Evolutionary conservation across 2,329 filamentous ascomycete species (phyloP).

Genomic region (Cladophialophora psammophila): DNA sequence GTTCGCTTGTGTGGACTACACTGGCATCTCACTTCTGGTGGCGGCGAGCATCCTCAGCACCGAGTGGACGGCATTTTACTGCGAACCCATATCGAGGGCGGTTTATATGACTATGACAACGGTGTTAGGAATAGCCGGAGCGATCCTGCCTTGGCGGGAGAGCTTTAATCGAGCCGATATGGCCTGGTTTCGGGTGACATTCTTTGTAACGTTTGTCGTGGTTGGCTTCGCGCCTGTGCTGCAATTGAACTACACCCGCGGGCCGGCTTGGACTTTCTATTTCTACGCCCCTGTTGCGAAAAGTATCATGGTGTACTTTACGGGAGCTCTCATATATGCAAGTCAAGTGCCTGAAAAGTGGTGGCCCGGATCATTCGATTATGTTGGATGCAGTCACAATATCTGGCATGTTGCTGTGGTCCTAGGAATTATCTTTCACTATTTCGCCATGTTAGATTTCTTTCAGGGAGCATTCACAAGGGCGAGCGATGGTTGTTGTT

Average conservation of each 20-base stretch:
- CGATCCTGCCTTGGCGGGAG: constrained; percentile 94
- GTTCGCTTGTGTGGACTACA: constrained; percentile 98
- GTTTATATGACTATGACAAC: constrained; percentile 84
- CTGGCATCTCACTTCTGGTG: constrained; percentile 92
- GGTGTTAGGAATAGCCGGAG: constrained; percentile 80
- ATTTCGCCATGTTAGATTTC: constrained; percentile 93
- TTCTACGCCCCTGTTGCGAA: constrained; percentile 91
- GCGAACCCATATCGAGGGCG: constrained; percentile 86
- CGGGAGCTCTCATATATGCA: constrained; percentile 86
- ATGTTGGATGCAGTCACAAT: constrained; percentile 93
- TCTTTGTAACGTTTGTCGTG: constrained; percentile 84
- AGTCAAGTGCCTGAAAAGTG: constrained; percentile 92
- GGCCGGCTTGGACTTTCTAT: constrained; percentile 78
- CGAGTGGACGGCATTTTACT: constrained; percentile 98
- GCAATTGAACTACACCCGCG: constrained; percentile 80
- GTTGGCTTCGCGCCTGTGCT: constrained; percentile 90
- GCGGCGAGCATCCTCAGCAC: constrained; percentile 97
- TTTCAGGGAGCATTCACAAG: constrained; percentile 79
- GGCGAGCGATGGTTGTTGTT: constrained; percentile 54
- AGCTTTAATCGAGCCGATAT: constrained; percentile 91
- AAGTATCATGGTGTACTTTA: constrained; percentile 83
- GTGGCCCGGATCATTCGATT: constrained; percentile 92
- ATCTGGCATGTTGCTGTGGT: constrained; percentile 96
- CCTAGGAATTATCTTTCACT: constrained; percentile 96
- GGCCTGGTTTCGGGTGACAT: constrained; percentile 89